A percentile compares a stretch with the other conserved stretches of the same genome.
These are phyloP conservation scores for Neostapfia colusana DNA, from an alignment of 176 grass and related monocot genomes.

Conservation along the genomic window DNA sequence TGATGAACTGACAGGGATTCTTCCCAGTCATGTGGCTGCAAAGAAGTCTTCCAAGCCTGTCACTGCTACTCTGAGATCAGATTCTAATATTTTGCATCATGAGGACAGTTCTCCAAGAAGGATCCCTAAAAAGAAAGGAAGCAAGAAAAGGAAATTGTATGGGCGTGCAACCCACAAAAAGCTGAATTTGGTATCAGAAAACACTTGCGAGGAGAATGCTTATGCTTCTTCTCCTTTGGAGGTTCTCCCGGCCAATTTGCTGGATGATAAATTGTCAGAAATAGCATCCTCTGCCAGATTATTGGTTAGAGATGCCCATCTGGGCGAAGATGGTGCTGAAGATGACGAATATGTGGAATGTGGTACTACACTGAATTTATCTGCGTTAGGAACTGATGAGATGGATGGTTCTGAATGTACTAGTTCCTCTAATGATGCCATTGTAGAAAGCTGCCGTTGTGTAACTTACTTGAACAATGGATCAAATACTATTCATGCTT, in stretches of 20 bases:
- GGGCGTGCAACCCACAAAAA: constrained; percentile 10
- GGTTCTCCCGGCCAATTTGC: constrained; percentile 27
- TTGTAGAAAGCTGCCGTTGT: neutral
- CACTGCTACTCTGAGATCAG: constrained; percentile 29
- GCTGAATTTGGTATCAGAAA: constrained; percentile 37
- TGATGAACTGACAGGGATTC: neutral
- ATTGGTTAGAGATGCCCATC: constrained; percentile 24
- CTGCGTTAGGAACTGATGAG: constrained; percentile 25
- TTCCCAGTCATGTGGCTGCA: constrained; percentile 33
- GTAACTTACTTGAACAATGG: constrained; percentile 27
- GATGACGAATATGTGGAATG: constrained; percentile 12
- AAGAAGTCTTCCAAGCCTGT: constrained; percentile 13
- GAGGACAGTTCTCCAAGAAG: constrained; percentile 32
- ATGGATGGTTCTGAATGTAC: constrained; percentile 29
- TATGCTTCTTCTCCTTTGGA: constrained; percentile 33
- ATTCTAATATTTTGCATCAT: constrained; percentile 42
- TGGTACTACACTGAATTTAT: neutral
- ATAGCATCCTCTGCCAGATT: constrained; percentile 30
- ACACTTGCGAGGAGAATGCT: constrained; percentile 33
- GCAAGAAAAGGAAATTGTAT: constrained; percentile 37
- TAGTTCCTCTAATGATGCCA: constrained; percentile 17
- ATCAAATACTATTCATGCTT: constrained; percentile 18
- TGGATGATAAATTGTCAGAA: constrained; percentile 35
- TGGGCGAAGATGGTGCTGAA: constrained; percentile 29
- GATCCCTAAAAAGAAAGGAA: constrained; percentile 34